Evolutionary conservation across 2,329 filamentous ascomycete species (phyloP), one percentile per base, ranked within the genome.

Genomic region (Phoma sp.): DNA sequence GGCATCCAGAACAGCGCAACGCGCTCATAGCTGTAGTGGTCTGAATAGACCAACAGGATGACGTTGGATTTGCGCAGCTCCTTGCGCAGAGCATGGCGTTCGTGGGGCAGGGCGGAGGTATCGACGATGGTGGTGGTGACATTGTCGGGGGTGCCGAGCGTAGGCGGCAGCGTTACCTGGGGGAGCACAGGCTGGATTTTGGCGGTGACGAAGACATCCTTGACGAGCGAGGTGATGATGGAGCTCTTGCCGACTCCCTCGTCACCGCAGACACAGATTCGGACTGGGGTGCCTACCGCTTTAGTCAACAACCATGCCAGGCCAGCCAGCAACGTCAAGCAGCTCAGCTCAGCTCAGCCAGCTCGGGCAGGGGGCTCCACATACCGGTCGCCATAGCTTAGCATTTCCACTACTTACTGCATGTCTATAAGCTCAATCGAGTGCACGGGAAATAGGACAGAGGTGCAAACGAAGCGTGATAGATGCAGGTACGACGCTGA

Each of bases 1-100:
- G 95, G 95, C 85, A 99, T 89, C 95, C 95, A 99, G 76, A 98
- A 99, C 40, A 99, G 82, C 3, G 93, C 95, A 3, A 99, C 93
- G 33, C 95, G 84, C 74, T 99, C 95, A 79, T 98, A 99, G 82
- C 93, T 98, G 80, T 99, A 99, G 77, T 98, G 93, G 74, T 99
- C 95, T 62, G 93, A 93, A 76, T 99, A 99, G 49, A 99, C 93
- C 38, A 99, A 86, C 14, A 98, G 83, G 61, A 99, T 98, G 63
- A 97, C 93, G 73, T 97, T 99, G 69, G 89, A 95, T 75, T 97
- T 97, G 61, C 95, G 88, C 58, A 99, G 93, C 78, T 98, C 95
- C 73, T 95, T 95, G 58, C 93, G 89, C 55, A 99, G 82, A 14
- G 88, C 93, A 55, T 89, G 90, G 63, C 95, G 88, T 72, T 99